phyloP scores from a whole-genome alignment of 805 yeast species.

The Kuraishia ogatae region DNA sequence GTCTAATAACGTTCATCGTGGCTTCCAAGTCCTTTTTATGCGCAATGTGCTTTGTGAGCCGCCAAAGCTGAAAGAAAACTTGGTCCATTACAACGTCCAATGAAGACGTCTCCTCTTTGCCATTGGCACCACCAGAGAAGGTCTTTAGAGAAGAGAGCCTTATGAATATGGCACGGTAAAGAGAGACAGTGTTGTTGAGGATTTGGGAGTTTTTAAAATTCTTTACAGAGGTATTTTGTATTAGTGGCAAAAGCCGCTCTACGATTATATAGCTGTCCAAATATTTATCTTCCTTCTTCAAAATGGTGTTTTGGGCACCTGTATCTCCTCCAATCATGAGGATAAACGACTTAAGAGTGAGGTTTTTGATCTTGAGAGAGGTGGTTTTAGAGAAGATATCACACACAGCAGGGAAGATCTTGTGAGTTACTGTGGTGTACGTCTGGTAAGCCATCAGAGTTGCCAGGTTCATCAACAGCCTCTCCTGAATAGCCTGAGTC shows the following conservation, averaged over 20 bases:
- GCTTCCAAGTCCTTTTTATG: constrained; percentile 13
- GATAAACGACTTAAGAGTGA: constrained; percentile 54
- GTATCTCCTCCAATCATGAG: constrained; percentile 32
- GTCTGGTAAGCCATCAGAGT: constrained; percentile 24
- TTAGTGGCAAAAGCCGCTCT: constrained; percentile 76
- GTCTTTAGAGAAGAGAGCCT: constrained; percentile 13
- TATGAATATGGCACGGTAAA: constrained; percentile 20
- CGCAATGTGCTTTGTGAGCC: constrained; percentile 15
- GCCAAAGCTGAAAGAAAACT: constrained; percentile 26
- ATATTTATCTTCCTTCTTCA: constrained; percentile 33
- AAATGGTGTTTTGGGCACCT: background rate
- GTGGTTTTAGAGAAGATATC: constrained; percentile 78
- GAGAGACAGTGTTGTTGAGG: constrained; percentile 17
- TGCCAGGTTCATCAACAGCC: constrained; percentile 18
- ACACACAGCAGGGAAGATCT: constrained; percentile 65
- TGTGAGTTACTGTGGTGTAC: constrained; percentile 56
- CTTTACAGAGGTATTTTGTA: constrained; percentile 29
- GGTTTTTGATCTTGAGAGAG: constrained; percentile 67
- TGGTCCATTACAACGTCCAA: constrained; percentile 17
- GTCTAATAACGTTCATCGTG: constrained; percentile 9
- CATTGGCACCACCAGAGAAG: constrained; percentile 10
- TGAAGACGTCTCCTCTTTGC: constrained; percentile 11
- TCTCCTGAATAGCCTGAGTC: constrained; percentile 20
- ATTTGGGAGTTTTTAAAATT: constrained; percentile 21
- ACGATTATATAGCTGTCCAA: constrained; percentile 64